Conservation (phyloP, 257 asterid species). For the Voacanga thouarsii region DNA sequence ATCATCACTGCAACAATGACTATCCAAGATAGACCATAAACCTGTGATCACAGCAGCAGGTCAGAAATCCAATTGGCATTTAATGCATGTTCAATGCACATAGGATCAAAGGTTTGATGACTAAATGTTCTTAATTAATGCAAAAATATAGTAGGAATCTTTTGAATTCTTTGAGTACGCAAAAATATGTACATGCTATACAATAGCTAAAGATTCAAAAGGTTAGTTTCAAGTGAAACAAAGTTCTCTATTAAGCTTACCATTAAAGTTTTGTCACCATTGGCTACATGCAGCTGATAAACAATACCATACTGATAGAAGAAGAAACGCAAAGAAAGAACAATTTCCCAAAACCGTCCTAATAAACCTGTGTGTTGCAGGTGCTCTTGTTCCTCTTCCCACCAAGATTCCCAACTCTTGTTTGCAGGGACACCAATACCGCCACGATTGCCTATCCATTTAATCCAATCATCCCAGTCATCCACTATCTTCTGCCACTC, state of each 20-base stretch:
- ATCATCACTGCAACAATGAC: conserved; percentile 74
- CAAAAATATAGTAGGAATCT: neutral
- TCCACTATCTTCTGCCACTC: conserved; percentile 99
- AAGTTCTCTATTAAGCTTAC: conserved; percentile 35
- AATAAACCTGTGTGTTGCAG: conserved; percentile 60
- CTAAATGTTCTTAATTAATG: neutral
- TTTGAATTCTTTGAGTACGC: neutral
- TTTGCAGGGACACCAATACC: conserved; percentile 87
- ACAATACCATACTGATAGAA: conserved; percentile 86
- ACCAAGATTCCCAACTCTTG: conserved; percentile 99
- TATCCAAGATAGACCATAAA: conserved; percentile 85
- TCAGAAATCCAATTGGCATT: neutral
- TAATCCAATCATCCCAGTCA: conserved; percentile 88
- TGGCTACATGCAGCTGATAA: conserved; percentile 73
- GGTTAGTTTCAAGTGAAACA: neutral
- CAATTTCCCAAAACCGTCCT: conserved; percentile 68
- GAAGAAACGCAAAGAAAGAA: conserved; percentile 75
- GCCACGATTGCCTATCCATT: conserved; percentile 77
- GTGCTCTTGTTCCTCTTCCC: conserved; percentile 96
- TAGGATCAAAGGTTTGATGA: too few relatives aligned
- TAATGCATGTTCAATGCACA: neutral
- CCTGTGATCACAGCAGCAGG: conserved; percentile 40
- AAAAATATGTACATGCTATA: neutral
- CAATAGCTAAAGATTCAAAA: neutral
- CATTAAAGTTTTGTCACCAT: conserved; percentile 50